Conservation (phyloP, 169 alveolate species). For the Amoebophrya sp. region DNA sequence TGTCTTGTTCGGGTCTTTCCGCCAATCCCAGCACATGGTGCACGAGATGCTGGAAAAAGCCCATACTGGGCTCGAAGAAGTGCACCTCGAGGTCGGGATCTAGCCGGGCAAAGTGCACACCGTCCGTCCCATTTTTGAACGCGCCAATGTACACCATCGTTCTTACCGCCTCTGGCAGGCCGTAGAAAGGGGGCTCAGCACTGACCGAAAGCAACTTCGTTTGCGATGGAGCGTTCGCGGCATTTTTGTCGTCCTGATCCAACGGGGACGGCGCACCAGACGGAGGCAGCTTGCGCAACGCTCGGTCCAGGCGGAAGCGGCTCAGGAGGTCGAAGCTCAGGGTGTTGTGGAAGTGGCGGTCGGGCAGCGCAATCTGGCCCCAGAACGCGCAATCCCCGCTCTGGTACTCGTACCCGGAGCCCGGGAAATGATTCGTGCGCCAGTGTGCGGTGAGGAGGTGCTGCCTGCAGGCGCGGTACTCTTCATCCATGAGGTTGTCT, state of each 20-base stretch:
- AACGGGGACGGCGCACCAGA: no score
- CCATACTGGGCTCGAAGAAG: background rate
- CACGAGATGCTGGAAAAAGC: background rate
- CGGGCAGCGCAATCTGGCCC: background rate
- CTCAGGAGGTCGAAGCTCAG: background rate
- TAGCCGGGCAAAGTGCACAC: background rate
- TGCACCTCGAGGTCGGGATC: background rate
- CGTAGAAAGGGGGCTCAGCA: background rate
- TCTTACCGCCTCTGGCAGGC: background rate
- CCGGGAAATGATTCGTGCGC: no score
- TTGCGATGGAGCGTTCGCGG: background rate
- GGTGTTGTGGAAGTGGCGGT: background rate
- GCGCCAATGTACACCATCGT: background rate
- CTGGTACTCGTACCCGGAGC: background rate
- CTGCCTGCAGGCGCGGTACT: no score
- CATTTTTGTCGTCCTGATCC: background rate
- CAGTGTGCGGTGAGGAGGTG: no score
- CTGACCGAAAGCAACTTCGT: background rate
- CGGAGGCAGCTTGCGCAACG: no score
- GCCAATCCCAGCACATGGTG: background rate
- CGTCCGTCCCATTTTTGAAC: background rate
- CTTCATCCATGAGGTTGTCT: no score
- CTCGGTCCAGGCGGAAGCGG: background rate
- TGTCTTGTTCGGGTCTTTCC: no score
- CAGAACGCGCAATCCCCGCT: background rate